A percentile compares a stretch with the other conserved stretches of the same genome.
These are phyloP conservation scores for Lyophyllum decastes DNA, from an alignment of 768 basidiomycete species.

Conservation along the genomic window DNA sequence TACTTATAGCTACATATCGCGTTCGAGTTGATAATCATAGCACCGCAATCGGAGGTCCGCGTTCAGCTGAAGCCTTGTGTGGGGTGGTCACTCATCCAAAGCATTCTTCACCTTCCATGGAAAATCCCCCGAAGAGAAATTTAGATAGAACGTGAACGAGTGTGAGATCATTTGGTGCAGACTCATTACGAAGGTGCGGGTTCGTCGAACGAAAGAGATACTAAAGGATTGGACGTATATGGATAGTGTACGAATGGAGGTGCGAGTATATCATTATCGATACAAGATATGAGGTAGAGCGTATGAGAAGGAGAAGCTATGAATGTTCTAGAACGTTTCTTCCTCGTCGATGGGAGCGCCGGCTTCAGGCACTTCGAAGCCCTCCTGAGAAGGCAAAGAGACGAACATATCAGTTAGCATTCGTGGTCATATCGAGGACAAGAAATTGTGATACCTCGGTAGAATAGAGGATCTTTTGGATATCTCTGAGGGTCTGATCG, in stretches of 20 bases:
- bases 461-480: constrained; percentile 92
- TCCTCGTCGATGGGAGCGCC: constrained; percentile 66
- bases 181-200: no score
- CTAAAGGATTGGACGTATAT: constrained; percentile 34
- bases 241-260: constrained; percentile 10
- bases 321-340: constrained; percentile 63
- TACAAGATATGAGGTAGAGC: constrained; percentile 12
- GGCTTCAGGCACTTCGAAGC: constrained; percentile 86
- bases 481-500: constrained; percentile 66
- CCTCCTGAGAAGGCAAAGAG: constrained; percentile 61
- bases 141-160: no score
- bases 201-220: not conserved
- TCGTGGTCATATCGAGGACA: not conserved
- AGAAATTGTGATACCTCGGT: constrained; percentile 70
- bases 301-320: not conserved
- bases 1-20: not conserved
- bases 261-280: constrained; percentile 12
- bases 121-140: no score
- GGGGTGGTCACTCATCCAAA: not conserved
- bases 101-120: no score
- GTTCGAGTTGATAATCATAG: not conserved
- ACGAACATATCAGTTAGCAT: constrained; percentile 2
- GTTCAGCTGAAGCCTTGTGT: not conserved
- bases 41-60: not conserved
- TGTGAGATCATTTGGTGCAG: no score